Evolutionary conservation across 176 grass and related monocot genomes (phyloP).

Genomic region (Bothriochloa decipiens): DNA sequence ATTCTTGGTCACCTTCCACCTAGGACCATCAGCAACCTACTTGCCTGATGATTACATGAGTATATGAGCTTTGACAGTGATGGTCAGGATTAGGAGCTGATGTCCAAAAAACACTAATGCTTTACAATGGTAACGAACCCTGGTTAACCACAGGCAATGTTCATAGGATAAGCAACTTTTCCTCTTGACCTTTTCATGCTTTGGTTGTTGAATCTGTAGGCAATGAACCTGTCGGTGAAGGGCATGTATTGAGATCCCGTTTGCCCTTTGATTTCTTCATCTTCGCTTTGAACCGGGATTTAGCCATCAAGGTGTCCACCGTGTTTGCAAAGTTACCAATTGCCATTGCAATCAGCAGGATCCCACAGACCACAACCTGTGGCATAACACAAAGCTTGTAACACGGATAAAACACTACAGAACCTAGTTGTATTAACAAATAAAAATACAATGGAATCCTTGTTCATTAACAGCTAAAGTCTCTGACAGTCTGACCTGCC

Average conservation of each 20-base stretch:
- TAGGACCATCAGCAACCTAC: conserved; percentile 45
- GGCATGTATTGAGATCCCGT: conserved; percentile 55
- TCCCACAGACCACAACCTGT: conserved; percentile 79
- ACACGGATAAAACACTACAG: conserved; percentile 17
- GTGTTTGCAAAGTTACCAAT: conserved; percentile 90
- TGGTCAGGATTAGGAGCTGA: conserved; percentile 38
- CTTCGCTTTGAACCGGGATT: conserved; percentile 88
- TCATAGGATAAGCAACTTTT: neutral
- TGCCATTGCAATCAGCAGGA: conserved; percentile 90
- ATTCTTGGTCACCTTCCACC: conserved; percentile 48
- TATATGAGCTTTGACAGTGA: conserved; percentile 32
- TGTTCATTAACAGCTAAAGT: neutral
- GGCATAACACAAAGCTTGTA: conserved; percentile 31
- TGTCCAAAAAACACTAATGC: conserved; percentile 42
- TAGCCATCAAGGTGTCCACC: conserved; percentile 79
- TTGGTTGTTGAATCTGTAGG: too few species aligned
- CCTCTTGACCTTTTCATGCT: too few species aligned
- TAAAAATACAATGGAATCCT: neutral
- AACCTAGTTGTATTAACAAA: neutral
- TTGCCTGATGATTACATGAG: conserved; percentile 34
- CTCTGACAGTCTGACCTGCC: conserved; percentile 66
- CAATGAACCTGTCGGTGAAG: neutral
- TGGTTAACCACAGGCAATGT: conserved; percentile 34
- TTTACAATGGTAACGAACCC: conserved; percentile 48
- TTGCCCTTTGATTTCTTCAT: conserved; percentile 79